phyloP scores from a whole-genome alignment of 768 basidiomycete genomes.

The Cantharellus anzutake region DNA sequence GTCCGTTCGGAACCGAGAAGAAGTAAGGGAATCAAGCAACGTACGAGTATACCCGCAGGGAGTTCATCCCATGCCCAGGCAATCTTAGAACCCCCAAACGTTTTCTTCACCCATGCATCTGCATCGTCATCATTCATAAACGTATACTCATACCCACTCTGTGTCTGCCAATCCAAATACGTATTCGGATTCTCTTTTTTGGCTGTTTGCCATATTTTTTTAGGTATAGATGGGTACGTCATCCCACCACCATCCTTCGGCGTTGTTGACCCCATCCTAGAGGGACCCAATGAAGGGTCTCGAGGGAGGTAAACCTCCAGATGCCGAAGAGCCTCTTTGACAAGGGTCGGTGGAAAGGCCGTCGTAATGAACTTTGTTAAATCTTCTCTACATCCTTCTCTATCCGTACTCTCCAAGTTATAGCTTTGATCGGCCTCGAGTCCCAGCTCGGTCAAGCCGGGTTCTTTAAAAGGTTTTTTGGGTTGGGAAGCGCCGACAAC shows the following conservation, averaged over 20 bases:
- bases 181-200: not conserved
- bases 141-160: not conserved
- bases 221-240: not conserved
- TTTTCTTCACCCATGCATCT: conserved; percentile 1
- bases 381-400: not conserved
- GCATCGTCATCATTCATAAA: conserved; percentile 2
- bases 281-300: not conserved
- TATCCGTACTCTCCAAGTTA: not conserved
- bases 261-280: not conserved
- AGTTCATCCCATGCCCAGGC: conserved; percentile 1
- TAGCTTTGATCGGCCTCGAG: conserved; percentile 3
- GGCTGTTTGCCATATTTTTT: conserved; percentile 1
- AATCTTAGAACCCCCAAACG: conserved; percentile 1
- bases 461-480: too few species aligned
- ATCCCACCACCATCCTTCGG: not conserved
- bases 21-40: not conserved
- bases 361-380: not conserved
- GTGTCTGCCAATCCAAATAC: not conserved
- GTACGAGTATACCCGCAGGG: conserved; percentile 2
- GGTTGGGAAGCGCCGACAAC: too few species aligned
- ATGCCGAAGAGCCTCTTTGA: not conserved
- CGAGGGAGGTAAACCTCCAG: not conserved
- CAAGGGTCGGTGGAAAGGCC: not conserved
- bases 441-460: not conserved
- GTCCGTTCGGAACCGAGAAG: not conserved